Conservation (phyloP, 345 rosid species). For the Syzygium jambos region DNA sequence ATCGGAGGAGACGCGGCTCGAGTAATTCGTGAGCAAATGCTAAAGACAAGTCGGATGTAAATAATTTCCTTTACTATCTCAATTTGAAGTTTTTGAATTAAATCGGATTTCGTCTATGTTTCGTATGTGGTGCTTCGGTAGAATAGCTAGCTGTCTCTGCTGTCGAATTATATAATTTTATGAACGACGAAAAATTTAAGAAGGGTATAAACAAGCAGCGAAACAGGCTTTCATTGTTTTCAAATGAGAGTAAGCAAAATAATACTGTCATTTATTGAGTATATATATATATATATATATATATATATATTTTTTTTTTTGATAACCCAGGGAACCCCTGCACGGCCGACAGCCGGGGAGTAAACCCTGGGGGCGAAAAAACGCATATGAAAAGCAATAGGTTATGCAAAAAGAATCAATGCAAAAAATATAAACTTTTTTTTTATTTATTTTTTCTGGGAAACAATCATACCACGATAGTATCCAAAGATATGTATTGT, state of each 20-base stretch:
- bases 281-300: no score
- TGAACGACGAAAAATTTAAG: not conserved
- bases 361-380: not conserved
- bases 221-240: no score
- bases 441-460: no score
- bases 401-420: not conserved
- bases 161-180: not conserved
- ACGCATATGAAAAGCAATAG: not conserved
- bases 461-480: no score
- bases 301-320: no score
- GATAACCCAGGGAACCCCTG: no score
- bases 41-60: not conserved
- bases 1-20: not conserved
- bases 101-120: not conserved
- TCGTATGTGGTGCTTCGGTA: not conserved
- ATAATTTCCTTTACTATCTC: not conserved
- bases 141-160: not conserved
- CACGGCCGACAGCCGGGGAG: no score
- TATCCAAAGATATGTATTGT: no score
- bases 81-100: not conserved
- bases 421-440: no score
- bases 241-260: no score
- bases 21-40: not conserved
- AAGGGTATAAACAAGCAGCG: no score
- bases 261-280: not conserved